phyloP scores from a whole-genome alignment of 2,329 filamentous ascomycete species.

The Bipolaris victoriae region DNA sequence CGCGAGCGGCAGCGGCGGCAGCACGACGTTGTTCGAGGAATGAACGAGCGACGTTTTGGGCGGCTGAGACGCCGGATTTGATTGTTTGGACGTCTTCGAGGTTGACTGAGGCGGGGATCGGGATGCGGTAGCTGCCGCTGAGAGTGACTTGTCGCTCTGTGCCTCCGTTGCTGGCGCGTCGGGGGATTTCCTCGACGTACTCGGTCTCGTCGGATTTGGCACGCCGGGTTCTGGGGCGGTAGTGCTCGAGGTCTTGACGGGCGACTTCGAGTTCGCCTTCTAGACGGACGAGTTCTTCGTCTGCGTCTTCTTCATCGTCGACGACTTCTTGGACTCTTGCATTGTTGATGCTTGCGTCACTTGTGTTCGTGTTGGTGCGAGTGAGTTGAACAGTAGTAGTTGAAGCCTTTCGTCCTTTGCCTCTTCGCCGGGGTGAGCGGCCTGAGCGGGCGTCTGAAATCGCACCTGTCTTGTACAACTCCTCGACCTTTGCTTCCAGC shows the following conservation, averaged over 20 bases:
- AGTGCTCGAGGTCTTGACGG: constrained; percentile 38
- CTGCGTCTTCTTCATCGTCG: constrained; percentile 34
- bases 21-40: constrained; percentile 41
- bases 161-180: constrained; percentile 11
- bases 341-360: constrained; percentile 11
- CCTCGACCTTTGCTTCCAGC: constrained; percentile 47
- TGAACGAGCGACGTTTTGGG: constrained; percentile 42
- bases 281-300: constrained; percentile 40
- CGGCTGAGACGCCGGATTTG: constrained; percentile 43
- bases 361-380: constrained; percentile 18
- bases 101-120: constrained; percentile 40
- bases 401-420: constrained; percentile 39
- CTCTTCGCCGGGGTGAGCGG: constrained; percentile 42
- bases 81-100: constrained; percentile 44
- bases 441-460: constrained; percentile 17
- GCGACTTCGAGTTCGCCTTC: constrained; percentile 45
- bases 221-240: constrained; percentile 21
- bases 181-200: constrained; percentile 40
- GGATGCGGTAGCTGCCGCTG: constrained; percentile 46
- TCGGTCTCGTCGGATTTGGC: constrained; percentile 22
- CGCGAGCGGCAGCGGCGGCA: constrained; percentile 18
- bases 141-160: constrained; percentile 43
- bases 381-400: constrained; percentile 29
- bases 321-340: constrained; percentile 19
- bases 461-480: constrained; percentile 34